Percentiles rank a stretch among this genome's conserved stretches.
Conservation (phyloP, 176 grass and related monocot genomes). For the Phoenix dactylifera region DNA sequence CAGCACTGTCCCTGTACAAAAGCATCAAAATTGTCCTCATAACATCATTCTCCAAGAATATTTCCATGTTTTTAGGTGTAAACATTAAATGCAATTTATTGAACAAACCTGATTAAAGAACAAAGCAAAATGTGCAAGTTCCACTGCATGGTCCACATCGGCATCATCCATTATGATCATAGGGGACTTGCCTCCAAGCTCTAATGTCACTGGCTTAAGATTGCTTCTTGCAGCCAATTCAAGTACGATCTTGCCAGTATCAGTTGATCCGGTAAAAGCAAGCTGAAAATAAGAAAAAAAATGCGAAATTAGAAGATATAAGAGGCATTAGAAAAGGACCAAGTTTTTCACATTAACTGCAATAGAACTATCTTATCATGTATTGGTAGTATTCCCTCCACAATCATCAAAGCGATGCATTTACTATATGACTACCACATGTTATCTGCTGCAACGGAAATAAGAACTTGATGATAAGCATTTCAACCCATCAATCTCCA, state of each 20-base stretch:
- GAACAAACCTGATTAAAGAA: slow-evolving; percentile 92
- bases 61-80: too few species aligned
- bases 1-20: slow-evolving; percentile 79
- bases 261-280: slow-evolving; percentile 82
- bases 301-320: not conserved
- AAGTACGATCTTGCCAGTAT: slow-evolving; percentile 62
- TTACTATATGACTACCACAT: too few species aligned
- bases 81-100: not conserved
- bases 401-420: too few species aligned
- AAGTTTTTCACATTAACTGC: too few species aligned
- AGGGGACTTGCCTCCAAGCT: slow-evolving; percentile 92
- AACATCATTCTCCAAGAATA: not conserved
- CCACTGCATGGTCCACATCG: slow-evolving; percentile 68
- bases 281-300: slow-evolving; percentile 24
- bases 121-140: slow-evolving; percentile 76
- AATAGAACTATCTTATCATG: too few species aligned
- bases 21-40: not conserved
- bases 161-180: slow-evolving; percentile 91
- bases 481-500: too few species aligned
- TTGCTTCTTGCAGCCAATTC: slow-evolving; percentile 92
- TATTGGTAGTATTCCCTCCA: too few species aligned
- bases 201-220: slow-evolving; percentile 81
- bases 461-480: too few species aligned
- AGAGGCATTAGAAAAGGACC: too few species aligned
- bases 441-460: too few species aligned